A percentile compares a stretch with the other conserved stretches of the same genome.
Evolutionary conservation across 1,284 basidiomycete species (phyloP).

Genomic region (Sporisorium exsertum): DNA sequence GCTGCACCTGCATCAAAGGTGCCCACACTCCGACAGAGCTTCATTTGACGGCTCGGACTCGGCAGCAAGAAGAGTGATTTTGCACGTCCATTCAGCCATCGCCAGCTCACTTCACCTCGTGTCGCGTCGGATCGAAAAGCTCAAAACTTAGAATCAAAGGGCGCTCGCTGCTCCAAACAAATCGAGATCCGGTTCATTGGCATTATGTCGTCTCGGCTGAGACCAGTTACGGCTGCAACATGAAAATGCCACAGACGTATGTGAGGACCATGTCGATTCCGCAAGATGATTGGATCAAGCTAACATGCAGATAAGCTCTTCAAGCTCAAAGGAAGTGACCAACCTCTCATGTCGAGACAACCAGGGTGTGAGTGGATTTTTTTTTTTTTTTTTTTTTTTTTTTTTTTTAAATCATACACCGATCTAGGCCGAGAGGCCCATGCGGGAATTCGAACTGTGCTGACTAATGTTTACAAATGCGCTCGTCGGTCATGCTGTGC

Average conservation of each 20-base stretch:
- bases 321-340: no score
- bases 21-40: neutral
- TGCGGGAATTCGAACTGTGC: no score
- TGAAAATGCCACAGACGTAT: neutral
- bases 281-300: no score
- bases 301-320: no score
- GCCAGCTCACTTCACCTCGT: neutral
- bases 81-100: neutral
- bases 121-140: neutral
- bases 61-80: neutral
- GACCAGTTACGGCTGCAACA: neutral
- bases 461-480: no score
- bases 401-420: no score
- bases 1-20: neutral
- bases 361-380: no score
- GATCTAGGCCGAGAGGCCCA: no score
- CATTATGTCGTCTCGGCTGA: neutral
- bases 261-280: conserved; percentile 1
- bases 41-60: conserved; percentile 4
- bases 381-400: no score
- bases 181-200: neutral
- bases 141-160: neutral
- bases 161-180: neutral
- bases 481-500: no score
- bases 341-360: no score